Base-by-base conservation (phyloP, 495 filamentous ascomycete genomes). In the Copromyces sp. region DNA sequence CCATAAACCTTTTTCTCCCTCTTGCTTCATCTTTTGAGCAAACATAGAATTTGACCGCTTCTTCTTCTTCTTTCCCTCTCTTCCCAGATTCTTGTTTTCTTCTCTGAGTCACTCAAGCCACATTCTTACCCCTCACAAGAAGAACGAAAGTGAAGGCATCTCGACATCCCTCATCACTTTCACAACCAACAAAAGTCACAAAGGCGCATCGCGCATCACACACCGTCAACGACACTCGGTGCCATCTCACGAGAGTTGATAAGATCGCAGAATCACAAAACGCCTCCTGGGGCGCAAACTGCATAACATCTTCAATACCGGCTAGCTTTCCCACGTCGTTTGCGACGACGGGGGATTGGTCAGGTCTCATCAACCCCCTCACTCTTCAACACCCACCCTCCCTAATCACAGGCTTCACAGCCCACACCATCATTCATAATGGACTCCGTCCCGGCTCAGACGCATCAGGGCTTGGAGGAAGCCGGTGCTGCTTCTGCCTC, bases 381-480 rank as follows among this genome's bases (percentile, higher is more conserved):
- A 12, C 44, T 47, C 72, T 70, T 70, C 41, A 47, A 17, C 44
- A 2, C 45, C 70, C 44, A 24, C 24, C 5, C 70, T 20, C 41
- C 20, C 47, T 38, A 35, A 38, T 42, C 41, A 37, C 39, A 40
- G 39, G 69, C 65, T 3, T n/a, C 38, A 41, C 70, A 32, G 12
- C 16, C 14, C 38, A 37, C 35, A 3, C 3, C 32, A 24, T 42
- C 39, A 39, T 68, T 68, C 68, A 76, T 4, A 70, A 76, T 69
- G 69, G 61, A 74, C 37, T 72, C 72, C 41, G 40, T 37, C 24
- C 32, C 71, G 68, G 40, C 39, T 70, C 73, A 74, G 69, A 75
- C n/a, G 40, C 75, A 69, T 69, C 75, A 68, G 69, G 47, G 41
- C 42, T 32, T 11, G 40, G 39, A 70, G 47, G 47, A 70, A 72